Base-by-base conservation (phyloP, 352 stramenopile species). In the Globisporangium carolinianum region DNA sequence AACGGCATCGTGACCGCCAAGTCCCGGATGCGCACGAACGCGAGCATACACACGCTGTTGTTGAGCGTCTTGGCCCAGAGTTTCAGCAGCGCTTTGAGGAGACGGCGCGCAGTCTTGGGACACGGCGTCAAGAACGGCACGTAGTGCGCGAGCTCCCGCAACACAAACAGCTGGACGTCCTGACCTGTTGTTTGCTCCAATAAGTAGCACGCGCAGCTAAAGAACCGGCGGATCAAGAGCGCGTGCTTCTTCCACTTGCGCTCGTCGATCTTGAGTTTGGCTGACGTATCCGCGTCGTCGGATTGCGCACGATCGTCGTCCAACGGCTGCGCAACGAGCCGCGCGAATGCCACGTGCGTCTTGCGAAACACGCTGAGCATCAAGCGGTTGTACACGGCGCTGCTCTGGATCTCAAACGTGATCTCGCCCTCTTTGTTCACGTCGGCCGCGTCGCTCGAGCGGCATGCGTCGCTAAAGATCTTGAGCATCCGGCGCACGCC, bases 11-110 rank as follows among this genome's bases (percentile, higher is more conserved):
- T 83, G 48, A 97, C 67, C 51, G 94, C 94, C 61, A 98, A 68
- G 63, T 99, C 93, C 51, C 96, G 89, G 52, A 99, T 96, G 12
- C 95, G 90, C 48, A 99, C 79, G 66, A 98, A 99, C 14, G 95
- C 81, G 55, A 98, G 76, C 67, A 99, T 88, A 66, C 79, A 90
- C 58, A 92, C 81, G 48, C 75, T 81, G 24, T 72, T 79, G 58
- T 92, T 82, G 42, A 91, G 69, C 55, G 79, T 86, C 66, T 91
- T 91, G 60, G 82, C 73, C 81, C 83, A 95, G 71, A 96, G 60
- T 77, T 90, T 82, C 61, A 94, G 67, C 75, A 95, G 63, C 60
- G 83, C 89, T 75, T 89, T 93, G 32, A 95, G 68, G 61, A 94
- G 57, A 6, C 75, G 79, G 18, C 69, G 68, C 14, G 76, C 74